A percentile compares a stretch with the other conserved stretches of the same genome.
phyloP scores from a whole-genome alignment of 2,329 filamentous ascomycete genomes.

The Botrytis squamosa region DNA sequence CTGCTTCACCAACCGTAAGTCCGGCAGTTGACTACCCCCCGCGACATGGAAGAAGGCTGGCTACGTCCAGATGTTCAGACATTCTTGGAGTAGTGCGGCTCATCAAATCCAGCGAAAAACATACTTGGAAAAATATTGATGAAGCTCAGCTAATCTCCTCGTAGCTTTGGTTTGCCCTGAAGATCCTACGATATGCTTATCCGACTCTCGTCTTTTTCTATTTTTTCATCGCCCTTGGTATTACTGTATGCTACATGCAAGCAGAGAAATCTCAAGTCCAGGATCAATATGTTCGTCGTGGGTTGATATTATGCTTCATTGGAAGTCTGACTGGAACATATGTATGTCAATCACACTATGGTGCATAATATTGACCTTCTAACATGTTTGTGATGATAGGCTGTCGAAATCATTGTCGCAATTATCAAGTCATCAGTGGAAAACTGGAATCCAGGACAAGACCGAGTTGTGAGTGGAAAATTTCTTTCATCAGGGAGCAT shows the following conservation, averaged over 20 bases:
- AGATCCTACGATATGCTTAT: slow-evolving; percentile 55
- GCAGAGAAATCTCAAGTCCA: slow-evolving; percentile 43
- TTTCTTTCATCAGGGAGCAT: background rate
- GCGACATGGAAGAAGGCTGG: background rate
- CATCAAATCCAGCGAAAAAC: background rate
- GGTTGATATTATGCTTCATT: slow-evolving; percentile 45
- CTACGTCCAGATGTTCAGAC: background rate
- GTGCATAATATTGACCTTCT: slow-evolving; percentile 5
- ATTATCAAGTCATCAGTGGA: slow-evolving; percentile 31
- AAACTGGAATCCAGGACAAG: slow-evolving; percentile 33
- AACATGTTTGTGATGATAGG: slow-evolving; percentile 40
- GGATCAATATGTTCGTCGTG: slow-evolving; percentile 44
- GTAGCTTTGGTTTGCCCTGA: slow-evolving; percentile 30
- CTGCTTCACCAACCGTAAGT: slow-evolving; percentile 10
- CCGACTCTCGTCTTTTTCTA: slow-evolving; percentile 57
- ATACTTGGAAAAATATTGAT: too few species aligned
- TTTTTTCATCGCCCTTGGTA: slow-evolving; percentile 52
- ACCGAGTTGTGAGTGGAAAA: slow-evolving; percentile 35
- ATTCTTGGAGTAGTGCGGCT: background rate
- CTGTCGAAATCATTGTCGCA: slow-evolving; percentile 36
- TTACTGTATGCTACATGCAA: slow-evolving; percentile 55
- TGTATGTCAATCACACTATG: slow-evolving; percentile 37
- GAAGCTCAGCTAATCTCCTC: background rate
- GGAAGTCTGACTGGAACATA: slow-evolving; percentile 42
- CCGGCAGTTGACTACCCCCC: background rate